Percentiles rank a stretch among this genome's conserved stretches.
These are phyloP conservation scores for Metschnikowia santaceciliae DNA, from an alignment of 805 yeast species.

Conservation along the genomic window DNA sequence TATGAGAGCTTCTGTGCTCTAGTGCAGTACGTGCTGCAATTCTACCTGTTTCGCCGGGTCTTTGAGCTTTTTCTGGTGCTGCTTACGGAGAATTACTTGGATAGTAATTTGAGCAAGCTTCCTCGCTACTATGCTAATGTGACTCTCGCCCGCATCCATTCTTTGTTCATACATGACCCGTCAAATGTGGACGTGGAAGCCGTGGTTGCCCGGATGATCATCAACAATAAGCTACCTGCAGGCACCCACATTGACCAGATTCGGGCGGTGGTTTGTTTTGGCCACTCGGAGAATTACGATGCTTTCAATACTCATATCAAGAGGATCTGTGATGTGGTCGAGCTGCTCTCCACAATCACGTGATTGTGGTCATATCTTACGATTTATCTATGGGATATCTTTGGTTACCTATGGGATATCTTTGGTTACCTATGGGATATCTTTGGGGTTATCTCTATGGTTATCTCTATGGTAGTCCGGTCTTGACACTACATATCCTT, in stretches of 20 bases:
- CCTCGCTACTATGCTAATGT: slow-evolving; percentile 30
- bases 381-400: neutral
- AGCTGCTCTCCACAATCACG: neutral
- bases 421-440: no score
- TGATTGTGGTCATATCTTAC: no score
- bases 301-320: slow-evolving; percentile 24
- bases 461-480: no score
- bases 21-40: slow-evolving; percentile 6
- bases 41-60: slow-evolving; percentile 5
- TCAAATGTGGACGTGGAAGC: slow-evolving; percentile 21
- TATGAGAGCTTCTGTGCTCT: slow-evolving; percentile 14
- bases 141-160: slow-evolving; percentile 17
- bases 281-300: slow-evolving; percentile 13
- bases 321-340: slow-evolving; percentile 25
- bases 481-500: no score
- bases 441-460: no score
- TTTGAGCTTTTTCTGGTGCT: slow-evolving; percentile 4
- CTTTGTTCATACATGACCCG: slow-evolving; percentile 16
- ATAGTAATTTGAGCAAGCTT: slow-evolving; percentile 29
- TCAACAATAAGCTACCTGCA: slow-evolving; percentile 27
- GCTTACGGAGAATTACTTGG: slow-evolving; percentile 24
- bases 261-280: slow-evolving; percentile 23
- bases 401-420: no score
- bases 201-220: slow-evolving; percentile 32
- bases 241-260: slow-evolving; percentile 34